Evolutionary conservation across 768 basidiomycete species (phyloP).

Genomic region (Suillus placidus): DNA sequence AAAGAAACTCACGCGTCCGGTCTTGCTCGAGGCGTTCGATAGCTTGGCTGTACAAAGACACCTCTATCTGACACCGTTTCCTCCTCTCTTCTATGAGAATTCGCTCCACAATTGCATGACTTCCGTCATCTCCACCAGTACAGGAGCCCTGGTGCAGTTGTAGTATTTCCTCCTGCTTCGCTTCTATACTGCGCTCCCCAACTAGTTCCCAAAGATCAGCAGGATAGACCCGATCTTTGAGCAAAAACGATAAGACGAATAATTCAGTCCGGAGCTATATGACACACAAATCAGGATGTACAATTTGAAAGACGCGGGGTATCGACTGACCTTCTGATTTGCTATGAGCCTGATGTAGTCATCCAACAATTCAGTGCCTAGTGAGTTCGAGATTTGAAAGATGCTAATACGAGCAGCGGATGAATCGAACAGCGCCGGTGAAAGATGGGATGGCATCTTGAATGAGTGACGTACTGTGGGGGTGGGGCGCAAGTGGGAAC

Average conservation of each 20-base stretch:
- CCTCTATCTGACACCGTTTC: slow-evolving; percentile 5
- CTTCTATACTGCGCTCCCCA: not conserved
- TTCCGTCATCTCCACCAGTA: not conserved
- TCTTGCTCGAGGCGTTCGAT: not conserved
- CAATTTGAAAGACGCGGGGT: not conserved
- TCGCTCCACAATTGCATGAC: slow-evolving; percentile 5
- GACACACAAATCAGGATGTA: not conserved
- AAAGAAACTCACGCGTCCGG: not conserved
- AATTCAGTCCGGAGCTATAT: not conserved
- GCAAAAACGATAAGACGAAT: not conserved
- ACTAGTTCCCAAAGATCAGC: not conserved
- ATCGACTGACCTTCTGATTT: not conserved
- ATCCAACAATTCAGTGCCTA: not conserved
- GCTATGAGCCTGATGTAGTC: not conserved
- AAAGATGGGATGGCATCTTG: not conserved
- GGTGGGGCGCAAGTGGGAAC: not conserved
- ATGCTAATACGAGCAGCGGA: not conserved
- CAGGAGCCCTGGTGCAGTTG: not conserved
- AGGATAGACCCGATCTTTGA: not conserved
- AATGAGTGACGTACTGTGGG: not conserved
- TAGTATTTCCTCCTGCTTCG: not conserved
- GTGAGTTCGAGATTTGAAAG: not conserved
- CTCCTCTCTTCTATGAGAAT: slow-evolving; percentile 3
- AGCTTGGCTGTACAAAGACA: not conserved
- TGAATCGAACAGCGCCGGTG: not conserved